A percentile compares a stretch with the other conserved stretches of the same genome.
Conservation (phyloP, 1,284 basidiomycete species). For the Schizopora paradoxa region DNA sequence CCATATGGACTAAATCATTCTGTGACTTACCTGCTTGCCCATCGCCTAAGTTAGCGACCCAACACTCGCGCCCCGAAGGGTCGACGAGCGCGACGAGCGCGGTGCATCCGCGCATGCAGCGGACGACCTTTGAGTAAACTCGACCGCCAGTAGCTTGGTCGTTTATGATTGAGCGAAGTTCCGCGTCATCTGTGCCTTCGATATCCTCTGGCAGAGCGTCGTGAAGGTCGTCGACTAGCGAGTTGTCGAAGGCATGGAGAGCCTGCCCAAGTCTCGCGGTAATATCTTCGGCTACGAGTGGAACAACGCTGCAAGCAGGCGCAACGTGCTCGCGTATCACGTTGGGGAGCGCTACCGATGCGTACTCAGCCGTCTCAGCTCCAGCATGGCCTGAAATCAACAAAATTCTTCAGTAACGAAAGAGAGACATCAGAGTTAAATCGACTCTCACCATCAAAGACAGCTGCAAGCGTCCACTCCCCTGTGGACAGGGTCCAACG, state of each 20-base stretch:
- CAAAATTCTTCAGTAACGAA: conserved; percentile 9
- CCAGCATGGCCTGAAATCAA: conserved; percentile 35
- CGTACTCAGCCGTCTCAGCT: conserved; percentile 35
- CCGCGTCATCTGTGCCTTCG: conserved; percentile 43
- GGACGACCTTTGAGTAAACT: conserved; percentile 56
- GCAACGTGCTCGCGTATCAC: conserved; percentile 52
- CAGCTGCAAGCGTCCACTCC: conserved; percentile 57
- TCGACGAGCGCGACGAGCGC: conserved; percentile 64
- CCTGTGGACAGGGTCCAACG: conserved; percentile 50
- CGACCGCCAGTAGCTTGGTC: conserved; percentile 51
- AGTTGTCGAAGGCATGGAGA: conserved; percentile 42
- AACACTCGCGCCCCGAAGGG: conserved; percentile 56
- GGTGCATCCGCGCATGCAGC: conserved; percentile 72
- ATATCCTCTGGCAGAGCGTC: conserved; percentile 55
- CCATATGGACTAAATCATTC: conserved; percentile 1
- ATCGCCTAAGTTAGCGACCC: conserved; percentile 69
- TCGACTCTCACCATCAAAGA: conserved; percentile 55
- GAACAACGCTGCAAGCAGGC: conserved; percentile 12
- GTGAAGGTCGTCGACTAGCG: conserved; percentile 59
- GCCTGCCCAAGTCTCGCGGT: conserved; percentile 5
- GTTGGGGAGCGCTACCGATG: conserved; percentile 58
- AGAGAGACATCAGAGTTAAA: conserved; percentile 4
- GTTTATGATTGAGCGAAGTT: conserved; percentile 54
- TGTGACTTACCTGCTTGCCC: conserved; percentile 56
- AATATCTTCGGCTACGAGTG: conserved; percentile 19